These are phyloP conservation scores for Quercus alba DNA, from an alignment of 306 rosid genomes.

Conservation along the genomic window DNA sequence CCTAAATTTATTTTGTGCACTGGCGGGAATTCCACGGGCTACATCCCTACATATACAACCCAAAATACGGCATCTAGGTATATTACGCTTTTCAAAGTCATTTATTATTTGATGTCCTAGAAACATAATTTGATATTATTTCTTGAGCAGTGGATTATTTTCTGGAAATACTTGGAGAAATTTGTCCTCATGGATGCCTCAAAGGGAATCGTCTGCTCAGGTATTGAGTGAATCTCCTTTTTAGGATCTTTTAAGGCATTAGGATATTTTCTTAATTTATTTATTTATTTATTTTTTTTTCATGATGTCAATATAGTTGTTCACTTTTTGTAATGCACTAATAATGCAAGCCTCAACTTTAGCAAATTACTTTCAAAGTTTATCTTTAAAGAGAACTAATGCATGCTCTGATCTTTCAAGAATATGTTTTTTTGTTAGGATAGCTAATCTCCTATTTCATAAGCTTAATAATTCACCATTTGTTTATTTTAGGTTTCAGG, in stretches of 20 bases:
- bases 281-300: not conserved
- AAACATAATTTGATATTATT: slow-evolving; percentile 19
- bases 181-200: slow-evolving; percentile 80
- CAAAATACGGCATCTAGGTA: slow-evolving; percentile 65
- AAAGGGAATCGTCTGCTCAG: slow-evolving; percentile 68
- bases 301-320: not conserved
- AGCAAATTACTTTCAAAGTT: not conserved
- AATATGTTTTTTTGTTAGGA: not conserved
- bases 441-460: not conserved
- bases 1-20: slow-evolving; percentile 94
- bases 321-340: not conserved
- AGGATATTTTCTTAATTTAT: not conserved
- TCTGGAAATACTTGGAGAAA: slow-evolving; percentile 83
- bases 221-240: slow-evolving; percentile 34
- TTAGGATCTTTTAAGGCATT: slow-evolving; percentile 3
- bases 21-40: slow-evolving; percentile 75
- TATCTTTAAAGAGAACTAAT: not conserved
- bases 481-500: not conserved
- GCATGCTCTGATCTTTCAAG: not conserved
- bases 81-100: slow-evolving; percentile 17
- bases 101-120: not conserved
- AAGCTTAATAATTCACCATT: not conserved
- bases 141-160: slow-evolving; percentile 63
- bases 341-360: not conserved
- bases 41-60: slow-evolving; percentile 77